These are phyloP conservation scores for Aspergillus tamarii DNA, from an alignment of 2,329 filamentous ascomycete species.

Conservation along the genomic window DNA sequence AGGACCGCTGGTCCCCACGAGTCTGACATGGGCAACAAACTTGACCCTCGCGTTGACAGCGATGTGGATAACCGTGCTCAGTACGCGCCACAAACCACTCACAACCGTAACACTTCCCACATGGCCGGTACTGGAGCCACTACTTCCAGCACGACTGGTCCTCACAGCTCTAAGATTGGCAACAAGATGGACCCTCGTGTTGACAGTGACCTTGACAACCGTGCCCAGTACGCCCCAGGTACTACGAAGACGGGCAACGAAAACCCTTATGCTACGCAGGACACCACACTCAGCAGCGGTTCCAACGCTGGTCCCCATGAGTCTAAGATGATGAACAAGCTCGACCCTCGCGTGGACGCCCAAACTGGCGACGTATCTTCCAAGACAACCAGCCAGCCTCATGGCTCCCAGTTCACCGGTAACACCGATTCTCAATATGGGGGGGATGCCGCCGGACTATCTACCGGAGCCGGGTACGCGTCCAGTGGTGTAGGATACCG, in stretches of 20 bases:
- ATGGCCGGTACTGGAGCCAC: background rate
- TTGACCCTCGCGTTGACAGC: slow-evolving; percentile 36
- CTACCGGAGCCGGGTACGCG: slow-evolving; percentile 1
- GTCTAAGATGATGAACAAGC: slow-evolving; percentile 29
- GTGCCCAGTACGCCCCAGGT: slow-evolving; percentile 24
- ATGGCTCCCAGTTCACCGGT: background rate
- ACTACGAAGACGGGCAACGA: slow-evolving; percentile 18
- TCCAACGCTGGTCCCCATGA: slow-evolving; percentile 24
- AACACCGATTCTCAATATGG: background rate
- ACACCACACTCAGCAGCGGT: slow-evolving; percentile 1
- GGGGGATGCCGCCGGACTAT: slow-evolving; percentile 13
- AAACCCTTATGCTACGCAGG: slow-evolving; percentile 14
- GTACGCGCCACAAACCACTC: slow-evolving; percentile 12
- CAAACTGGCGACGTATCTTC: slow-evolving; percentile 23
- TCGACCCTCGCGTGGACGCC: slow-evolving; percentile 33
- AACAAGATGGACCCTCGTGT: slow-evolving; percentile 45
- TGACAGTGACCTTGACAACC: slow-evolving; percentile 21
- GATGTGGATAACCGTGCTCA: slow-evolving; percentile 24
- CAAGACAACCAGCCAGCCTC: slow-evolving; percentile 20
- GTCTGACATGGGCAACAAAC: slow-evolving; percentile 38
- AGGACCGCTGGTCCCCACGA: slow-evolving; percentile 23
- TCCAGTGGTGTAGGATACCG: slow-evolving; percentile 15
- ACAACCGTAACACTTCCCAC: background rate
- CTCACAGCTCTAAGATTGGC: slow-evolving; percentile 23
- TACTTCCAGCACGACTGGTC: slow-evolving; percentile 19